These are phyloP conservation scores for Dissophora globulifera DNA, from an alignment of 192 early-diverging fungal genomes.

Conservation along the genomic window DNA sequence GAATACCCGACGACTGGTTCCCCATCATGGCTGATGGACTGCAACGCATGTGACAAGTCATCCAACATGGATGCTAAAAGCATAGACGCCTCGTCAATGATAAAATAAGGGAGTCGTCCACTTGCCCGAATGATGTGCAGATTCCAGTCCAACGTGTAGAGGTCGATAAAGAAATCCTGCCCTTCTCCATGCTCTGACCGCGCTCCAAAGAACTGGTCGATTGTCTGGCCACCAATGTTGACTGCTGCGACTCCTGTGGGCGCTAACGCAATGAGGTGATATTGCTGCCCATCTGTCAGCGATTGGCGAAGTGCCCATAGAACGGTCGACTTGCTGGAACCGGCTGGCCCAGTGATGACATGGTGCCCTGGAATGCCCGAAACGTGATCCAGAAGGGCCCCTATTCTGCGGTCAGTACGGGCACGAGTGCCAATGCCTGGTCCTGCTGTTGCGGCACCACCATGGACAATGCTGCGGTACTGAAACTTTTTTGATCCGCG, in stretches of 20 bases:
- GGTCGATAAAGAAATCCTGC: no score
- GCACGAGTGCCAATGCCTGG: no score
- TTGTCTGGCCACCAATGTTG: slow-evolving; percentile 15
- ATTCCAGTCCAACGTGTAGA: not conserved
- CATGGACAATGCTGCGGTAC: no score
- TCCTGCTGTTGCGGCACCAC: no score
- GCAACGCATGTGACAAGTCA: not conserved
- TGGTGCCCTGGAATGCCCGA: not conserved
- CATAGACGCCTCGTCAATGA: slow-evolving; percentile 20
- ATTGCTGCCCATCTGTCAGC: no score
- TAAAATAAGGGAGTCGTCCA: not conserved
- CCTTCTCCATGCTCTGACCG: no score
- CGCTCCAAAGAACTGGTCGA: slow-evolving; percentile 17
- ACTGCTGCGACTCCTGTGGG: slow-evolving; percentile 29
- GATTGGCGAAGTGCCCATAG: not conserved
- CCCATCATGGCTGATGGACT: no score
- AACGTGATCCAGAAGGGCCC: not conserved
- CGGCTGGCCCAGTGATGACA: slow-evolving; percentile 30
- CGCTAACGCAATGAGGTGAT: slow-evolving; percentile 3
- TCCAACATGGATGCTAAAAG: slow-evolving; percentile 4
- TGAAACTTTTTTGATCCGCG: no score
- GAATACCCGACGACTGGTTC: not conserved
- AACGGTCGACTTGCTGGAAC: slow-evolving; percentile 17
- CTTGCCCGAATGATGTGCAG: not conserved
- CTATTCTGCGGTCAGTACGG: not conserved